These are phyloP conservation scores for Backusella circina DNA, from an alignment of 192 early-diverging fungal genomes.

Conservation along the genomic window DNA sequence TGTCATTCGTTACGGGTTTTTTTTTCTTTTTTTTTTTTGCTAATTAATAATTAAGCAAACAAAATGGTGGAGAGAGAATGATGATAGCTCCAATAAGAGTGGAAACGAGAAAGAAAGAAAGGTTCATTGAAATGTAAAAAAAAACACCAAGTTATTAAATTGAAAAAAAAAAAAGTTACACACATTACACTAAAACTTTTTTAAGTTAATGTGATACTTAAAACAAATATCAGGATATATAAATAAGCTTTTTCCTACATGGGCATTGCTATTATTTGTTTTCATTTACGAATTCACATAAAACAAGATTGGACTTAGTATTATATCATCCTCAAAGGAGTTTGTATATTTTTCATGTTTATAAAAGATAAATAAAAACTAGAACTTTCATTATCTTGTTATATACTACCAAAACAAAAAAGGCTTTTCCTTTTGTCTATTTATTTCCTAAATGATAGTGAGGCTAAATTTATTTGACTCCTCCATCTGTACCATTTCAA, in stretches of 20 bases:
- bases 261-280: background rate
- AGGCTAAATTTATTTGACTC: background rate
- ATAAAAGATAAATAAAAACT: background rate
- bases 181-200: background rate
- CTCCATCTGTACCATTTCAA: background rate
- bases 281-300: background rate
- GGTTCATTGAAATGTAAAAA: background rate
- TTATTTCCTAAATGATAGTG: background rate
- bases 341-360: background rate
- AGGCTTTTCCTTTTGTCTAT: background rate
- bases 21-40: background rate
- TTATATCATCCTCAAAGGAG: background rate
- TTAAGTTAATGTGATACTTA: background rate
- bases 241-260: background rate
- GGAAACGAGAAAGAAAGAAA: background rate
- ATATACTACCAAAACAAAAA: background rate
- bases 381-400: background rate
- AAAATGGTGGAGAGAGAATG: background rate
- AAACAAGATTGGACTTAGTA: background rate
- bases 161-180: background rate
- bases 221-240: background rate
- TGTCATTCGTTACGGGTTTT: background rate
- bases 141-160: background rate
- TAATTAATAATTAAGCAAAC: background rate
- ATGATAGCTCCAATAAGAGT: background rate